Conservation (phyloP, 441 rosid species). For the California macrophylla region DNA sequence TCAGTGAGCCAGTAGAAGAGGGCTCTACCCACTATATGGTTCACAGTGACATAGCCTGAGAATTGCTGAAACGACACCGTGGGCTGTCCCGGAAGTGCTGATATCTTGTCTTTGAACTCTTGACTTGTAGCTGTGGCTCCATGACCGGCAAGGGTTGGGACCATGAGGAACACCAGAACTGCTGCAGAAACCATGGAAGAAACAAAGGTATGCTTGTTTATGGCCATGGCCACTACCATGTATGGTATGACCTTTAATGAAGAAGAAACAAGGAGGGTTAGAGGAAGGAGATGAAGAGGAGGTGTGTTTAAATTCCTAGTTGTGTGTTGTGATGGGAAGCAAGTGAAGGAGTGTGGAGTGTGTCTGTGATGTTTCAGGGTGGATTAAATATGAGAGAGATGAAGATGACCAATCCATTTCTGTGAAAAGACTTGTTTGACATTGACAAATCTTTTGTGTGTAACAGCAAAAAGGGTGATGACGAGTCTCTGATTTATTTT, state of each 20-base stretch:
- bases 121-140: conserved; percentile 11
- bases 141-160: neutral
- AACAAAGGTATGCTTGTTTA: neutral
- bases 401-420: conserved; percentile 14
- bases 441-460: neutral
- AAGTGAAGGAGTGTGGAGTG: conserved; percentile 12
- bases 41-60: conserved; percentile 81
- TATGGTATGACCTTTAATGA: no score
- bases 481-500: no score
- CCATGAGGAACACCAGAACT: conserved; percentile 8
- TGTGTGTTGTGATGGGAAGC: conserved; percentile 13
- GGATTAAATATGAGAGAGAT: conserved; percentile 39
- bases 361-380: neutral
- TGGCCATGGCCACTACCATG: neutral
- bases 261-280: no score
- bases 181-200: conserved; percentile 2
- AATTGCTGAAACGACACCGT: conserved; percentile 71
- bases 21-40: conserved; percentile 58
- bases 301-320: conserved; percentile 19
- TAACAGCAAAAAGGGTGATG: neutral
- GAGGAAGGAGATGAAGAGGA: neutral
- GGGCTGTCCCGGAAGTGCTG: conserved; percentile 88
- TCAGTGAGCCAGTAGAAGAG: conserved; percentile 97
- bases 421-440: neutral
- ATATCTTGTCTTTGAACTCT: conserved; percentile 60